Evolutionary conservation across 208 protist species (phyloP).

Genomic region (Trichomonas tenax): DNA sequence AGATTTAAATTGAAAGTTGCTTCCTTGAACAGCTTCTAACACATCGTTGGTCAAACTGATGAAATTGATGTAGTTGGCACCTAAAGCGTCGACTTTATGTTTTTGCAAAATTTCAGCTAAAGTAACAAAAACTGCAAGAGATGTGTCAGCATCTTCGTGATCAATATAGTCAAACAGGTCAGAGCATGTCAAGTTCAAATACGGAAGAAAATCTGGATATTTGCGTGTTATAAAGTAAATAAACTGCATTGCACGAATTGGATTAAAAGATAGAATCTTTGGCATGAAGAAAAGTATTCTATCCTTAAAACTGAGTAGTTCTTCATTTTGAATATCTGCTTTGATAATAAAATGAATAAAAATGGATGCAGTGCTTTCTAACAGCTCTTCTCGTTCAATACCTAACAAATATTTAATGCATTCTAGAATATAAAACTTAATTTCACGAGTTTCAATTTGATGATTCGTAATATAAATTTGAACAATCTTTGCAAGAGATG

Average conservation of each 20-base stretch:
- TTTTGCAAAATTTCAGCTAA: not conserved
- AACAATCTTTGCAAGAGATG: not conserved
- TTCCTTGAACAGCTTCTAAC: not conserved
- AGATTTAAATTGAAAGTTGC: not conserved
- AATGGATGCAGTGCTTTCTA: not conserved
- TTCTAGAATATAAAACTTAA: not conserved
- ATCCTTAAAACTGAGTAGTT: not conserved
- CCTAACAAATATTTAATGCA: not conserved
- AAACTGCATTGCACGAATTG: not conserved
- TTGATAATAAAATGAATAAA: not conserved
- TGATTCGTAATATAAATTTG: not conserved
- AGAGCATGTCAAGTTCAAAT: not conserved
- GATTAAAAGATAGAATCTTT: not conserved
- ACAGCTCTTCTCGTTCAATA: not conserved
- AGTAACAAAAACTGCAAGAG: not conserved
- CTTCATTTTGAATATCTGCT: not conserved
- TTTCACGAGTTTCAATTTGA: not conserved
- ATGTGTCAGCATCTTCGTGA: not conserved
- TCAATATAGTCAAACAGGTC: not conserved
- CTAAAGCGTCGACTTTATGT: not conserved
- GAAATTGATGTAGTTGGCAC: not conserved
- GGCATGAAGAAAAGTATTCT: not conserved
- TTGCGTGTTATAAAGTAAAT: not conserved
- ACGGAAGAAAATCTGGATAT: not conserved
- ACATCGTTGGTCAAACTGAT: not conserved